Evolutionary conservation across 352 stramenopile genomes (phyloP), one percentile per base, ranked within the genome.

Genomic region (Globisporangium ultimum): DNA sequence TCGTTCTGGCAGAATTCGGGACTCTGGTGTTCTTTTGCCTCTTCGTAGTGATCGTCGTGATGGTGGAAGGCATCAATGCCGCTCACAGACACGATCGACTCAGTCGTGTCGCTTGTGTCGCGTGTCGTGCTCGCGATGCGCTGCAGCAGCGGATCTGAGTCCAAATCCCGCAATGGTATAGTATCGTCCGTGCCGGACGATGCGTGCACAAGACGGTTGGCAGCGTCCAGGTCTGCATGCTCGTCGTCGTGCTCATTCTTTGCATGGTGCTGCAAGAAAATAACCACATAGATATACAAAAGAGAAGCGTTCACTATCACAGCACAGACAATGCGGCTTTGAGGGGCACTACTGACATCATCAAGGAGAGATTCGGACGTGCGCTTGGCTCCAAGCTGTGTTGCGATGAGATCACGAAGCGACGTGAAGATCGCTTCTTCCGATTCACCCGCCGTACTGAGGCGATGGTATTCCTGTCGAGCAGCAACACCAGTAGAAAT

Each of bases 381-480:
- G 32, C 47, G 5, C 38, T 60, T 12, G 52, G 18, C 21, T 1
- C 68, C 28, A 21, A 65, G 47, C 20, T 72, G 52, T 0, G 66
- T 58, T n/a, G 55, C 54, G 36, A 84, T 51, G 10, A 78, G 43
- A 34, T 70, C 60, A 3, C 74, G 71, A n/a, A 84, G 63, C 28
- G 64, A 70, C 15, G 51, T 47, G 48, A 81, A 84, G 20, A 84
- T 80, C 50, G 63, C 38, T 21, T 84, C 71, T 24, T 84, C 58
- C 13, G 74, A 72, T 45, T 76, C 66, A 17, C 68, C 72, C 1
- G 70, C 66, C 42, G 63, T 64, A 11, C 66, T 36, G 24, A 70
- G 67, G 34, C 67, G 70, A 3, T 71, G 47, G 32, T 81, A 84
- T 46, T 84, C 74, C 32, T 77, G 15, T 12, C 2, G 3, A 40